These are phyloP conservation scores for Fusarium torulosum DNA, from an alignment of 2,329 filamentous ascomycete genomes.

Conservation along the genomic window DNA sequence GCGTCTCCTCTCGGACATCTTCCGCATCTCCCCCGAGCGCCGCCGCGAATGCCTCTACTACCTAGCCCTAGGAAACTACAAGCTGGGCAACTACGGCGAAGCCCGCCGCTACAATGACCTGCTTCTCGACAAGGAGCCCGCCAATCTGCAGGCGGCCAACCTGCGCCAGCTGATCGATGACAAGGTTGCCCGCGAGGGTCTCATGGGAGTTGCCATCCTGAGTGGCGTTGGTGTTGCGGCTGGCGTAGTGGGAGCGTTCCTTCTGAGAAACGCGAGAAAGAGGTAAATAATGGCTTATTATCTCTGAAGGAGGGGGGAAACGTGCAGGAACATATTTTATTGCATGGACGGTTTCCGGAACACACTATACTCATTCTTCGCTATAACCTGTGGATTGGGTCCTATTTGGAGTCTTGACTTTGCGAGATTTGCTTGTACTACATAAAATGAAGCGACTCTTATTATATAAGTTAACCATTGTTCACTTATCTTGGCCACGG, in stretches of 20 bases:
- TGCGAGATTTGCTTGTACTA: slow-evolving; percentile 43
- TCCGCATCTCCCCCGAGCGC: slow-evolving; percentile 91
- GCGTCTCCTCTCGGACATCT: slow-evolving; percentile 94
- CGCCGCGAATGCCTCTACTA: slow-evolving; percentile 99
- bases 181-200: slow-evolving; percentile 92
- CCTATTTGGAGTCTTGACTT: slow-evolving; percentile 37
- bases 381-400: slow-evolving; percentile 27
- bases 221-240: slow-evolving; percentile 93
- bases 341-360: slow-evolving; percentile 31
- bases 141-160: slow-evolving; percentile 90
- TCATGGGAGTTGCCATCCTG: slow-evolving; percentile 94
- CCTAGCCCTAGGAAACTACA: slow-evolving; percentile 96
- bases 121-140: slow-evolving; percentile 89
- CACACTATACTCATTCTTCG: slow-evolving; percentile 32
- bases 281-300: slow-evolving; percentile 53
- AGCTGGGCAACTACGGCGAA: slow-evolving; percentile 97
- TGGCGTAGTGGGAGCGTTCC: slow-evolving; percentile 89
- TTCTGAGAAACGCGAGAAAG: slow-evolving; percentile 81
- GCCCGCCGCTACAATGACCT: slow-evolving; percentile 95
- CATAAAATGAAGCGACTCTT: slow-evolving; percentile 43
- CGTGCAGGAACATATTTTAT: slow-evolving; percentile 20
- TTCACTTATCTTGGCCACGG: neutral
- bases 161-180: slow-evolving; percentile 91
- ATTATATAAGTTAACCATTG: slow-evolving; percentile 26
- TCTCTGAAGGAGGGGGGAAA: neutral